These are phyloP conservation scores for Marasmius sp. DNA, from an alignment of 1,284 basidiomycete genomes.

Conservation along the genomic window DNA sequence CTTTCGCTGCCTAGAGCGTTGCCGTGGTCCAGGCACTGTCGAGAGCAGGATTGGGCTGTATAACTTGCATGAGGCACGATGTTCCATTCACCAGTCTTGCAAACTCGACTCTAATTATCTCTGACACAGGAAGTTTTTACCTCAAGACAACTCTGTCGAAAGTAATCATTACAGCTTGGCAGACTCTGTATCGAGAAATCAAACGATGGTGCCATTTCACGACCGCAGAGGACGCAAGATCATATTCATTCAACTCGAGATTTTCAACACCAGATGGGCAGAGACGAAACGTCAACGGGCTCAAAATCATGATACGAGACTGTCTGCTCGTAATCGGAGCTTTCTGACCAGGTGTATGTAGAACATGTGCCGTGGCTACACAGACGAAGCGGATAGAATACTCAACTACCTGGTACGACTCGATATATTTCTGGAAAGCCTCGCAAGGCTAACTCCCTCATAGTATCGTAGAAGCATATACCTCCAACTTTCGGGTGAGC, in stretches of 20 bases:
- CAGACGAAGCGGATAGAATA: too few relatives aligned
- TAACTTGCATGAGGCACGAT: slow-evolving; percentile 68
- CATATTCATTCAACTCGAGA: slow-evolving; percentile 20
- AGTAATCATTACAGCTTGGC: slow-evolving; percentile 39
- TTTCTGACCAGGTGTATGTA: too few relatives aligned
- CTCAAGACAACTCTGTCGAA: slow-evolving; percentile 78
- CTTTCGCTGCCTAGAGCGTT: slow-evolving; percentile 62
- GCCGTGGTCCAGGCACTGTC: slow-evolving; percentile 70
- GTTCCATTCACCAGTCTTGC: background rate
- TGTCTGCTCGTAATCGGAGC: too few relatives aligned
- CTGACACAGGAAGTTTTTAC: slow-evolving; percentile 60
- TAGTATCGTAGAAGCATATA: too few relatives aligned
- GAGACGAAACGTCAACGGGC: slow-evolving; percentile 48
- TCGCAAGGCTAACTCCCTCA: too few relatives aligned
- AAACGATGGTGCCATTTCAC: slow-evolving; percentile 42
- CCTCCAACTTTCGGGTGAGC: slow-evolving; percentile 73
- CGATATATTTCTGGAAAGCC: too few relatives aligned
- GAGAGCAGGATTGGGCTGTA: slow-evolving; percentile 72
- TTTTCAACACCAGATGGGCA: slow-evolving; percentile 28
- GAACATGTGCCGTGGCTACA: too few relatives aligned
- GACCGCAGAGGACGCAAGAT: slow-evolving; percentile 41
- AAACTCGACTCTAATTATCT: too few relatives aligned
- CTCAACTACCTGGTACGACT: too few relatives aligned
- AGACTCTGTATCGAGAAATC: background rate
- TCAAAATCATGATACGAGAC: slow-evolving; percentile 49